Evolutionary conservation across 2,329 filamentous ascomycete genomes (phyloP), one percentile per base, ranked within the genome.

Genomic region (Chaetomium olivaceum): DNA sequence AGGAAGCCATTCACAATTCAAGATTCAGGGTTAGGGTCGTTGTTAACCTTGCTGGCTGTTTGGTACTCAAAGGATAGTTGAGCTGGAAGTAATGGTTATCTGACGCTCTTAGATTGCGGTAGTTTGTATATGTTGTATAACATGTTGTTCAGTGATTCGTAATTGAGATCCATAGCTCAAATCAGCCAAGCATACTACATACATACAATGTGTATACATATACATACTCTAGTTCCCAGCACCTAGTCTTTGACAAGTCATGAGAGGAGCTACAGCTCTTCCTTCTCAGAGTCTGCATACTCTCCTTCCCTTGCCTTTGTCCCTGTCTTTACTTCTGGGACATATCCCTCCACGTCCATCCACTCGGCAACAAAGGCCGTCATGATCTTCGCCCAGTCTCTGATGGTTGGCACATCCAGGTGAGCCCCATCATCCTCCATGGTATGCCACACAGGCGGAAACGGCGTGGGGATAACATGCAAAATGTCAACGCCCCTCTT

Each of bases 291-390:
- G 25, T 65, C 11, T n/a, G 9, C 14, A 12, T 12, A 3, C 25
- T 55, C 51, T 43, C 58, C 16, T 29, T 29, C 43, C 6, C 51
- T 14, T 25, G 29, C 48, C 4, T 51, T 56, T 12, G 23, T 48
- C 9, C 61, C 52, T 16, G 33, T 25, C 8, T 12, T 33, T 12
- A 19, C 21, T 48, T 31, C 59, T 12, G 58, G 52, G 16, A 70
- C 25, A 48, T 66, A 61, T 11, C 72, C 73, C 50, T 77, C 76
- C 67, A 98, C 78, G 70, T 96, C 93, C 86, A 98, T 87, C 93
- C 93, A 98, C 78, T 98, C 94, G 0, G 91, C 89, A 39, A 88
- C 85, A 79, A 98, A 99, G 0, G 88, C 93, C 0, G 91, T 89
- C 7, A 94, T 82, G 58, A 99, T 89, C 75, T 86, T 88, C 21